These are phyloP conservation scores for Plasmodium gallinaceum DNA, from an alignment of 169 alveolate genomes.

Conservation along the genomic window DNA sequence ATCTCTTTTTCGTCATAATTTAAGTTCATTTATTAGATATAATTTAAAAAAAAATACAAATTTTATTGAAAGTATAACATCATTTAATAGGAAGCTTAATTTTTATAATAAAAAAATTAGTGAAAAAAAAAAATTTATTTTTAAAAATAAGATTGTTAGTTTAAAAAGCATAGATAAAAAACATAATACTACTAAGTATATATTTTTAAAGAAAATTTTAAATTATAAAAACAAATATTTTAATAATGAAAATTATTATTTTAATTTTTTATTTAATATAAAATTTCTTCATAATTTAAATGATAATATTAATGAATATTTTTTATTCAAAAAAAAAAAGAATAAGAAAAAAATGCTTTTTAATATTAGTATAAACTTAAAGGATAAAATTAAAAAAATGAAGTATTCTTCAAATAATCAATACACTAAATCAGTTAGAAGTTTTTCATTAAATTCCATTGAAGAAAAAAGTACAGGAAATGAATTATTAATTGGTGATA, in stretches of 20 bases:
- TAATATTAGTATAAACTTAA: constrained; percentile 36
- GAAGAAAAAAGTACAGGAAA: neutral
- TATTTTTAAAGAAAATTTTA: constrained; percentile 6
- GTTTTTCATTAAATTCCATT: neutral
- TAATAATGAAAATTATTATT: constrained; percentile 45
- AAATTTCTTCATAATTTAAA: constrained; percentile 19
- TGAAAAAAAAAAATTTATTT: constrained; percentile 5
- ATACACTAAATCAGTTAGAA: neutral
- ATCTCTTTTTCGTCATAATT: constrained; percentile 17
- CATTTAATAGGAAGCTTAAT: constrained; percentile 5
- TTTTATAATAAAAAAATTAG: constrained; percentile 14
- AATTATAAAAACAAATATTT: constrained; percentile 23
- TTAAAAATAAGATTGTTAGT: constrained; percentile 13
- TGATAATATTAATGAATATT: constrained; percentile 29
- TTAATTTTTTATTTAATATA: constrained; percentile 35
- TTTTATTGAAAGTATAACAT: constrained; percentile 4
- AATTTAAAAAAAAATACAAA: constrained; percentile 2
- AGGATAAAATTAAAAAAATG: constrained; percentile 49
- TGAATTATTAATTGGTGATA: neutral
- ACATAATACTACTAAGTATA: constrained; percentile 17
- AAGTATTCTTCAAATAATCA: constrained; percentile 4
- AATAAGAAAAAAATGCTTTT: constrained; percentile 24
- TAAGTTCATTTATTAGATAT: constrained; percentile 24
- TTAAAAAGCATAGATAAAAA: constrained; percentile 16
- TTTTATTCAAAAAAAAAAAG: constrained; percentile 36